Base-by-base conservation (phyloP, 345 rosid genomes). In the Eucalyptus pumila region DNA sequence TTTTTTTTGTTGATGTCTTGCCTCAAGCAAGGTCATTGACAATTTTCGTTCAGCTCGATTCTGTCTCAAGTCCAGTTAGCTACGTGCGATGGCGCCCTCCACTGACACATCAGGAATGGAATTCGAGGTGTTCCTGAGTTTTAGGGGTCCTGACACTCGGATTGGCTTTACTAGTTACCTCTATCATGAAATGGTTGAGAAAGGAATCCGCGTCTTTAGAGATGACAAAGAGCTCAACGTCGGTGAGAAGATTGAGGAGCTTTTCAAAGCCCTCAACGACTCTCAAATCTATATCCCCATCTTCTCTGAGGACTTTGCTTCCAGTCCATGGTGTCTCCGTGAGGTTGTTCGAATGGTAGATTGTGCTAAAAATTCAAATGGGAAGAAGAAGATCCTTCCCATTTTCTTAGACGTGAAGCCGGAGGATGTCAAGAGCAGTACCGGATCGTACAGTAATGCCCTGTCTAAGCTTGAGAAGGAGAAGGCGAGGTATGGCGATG, bases 161-260 rank as follows among this genome's bases (percentile, higher is more conserved):
- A 1, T 0, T 10, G 2, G 2, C 62, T 56, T 56, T 24, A 2
- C 62, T 2, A 56, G 30, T 10, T 24, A 1, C 30, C 30, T 56
- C 6, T 56, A 24, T 56, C 62, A 11, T 10, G 30, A 24, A 2
- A 56, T 56, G 30, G 14, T 10, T 1, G 62, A 56, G 30, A 56
- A 56, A 56, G 62, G 62, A 56, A 56, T 56, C 26, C 27, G 27
- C 3, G 27, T 56, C 11, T 56, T 56, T 56, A 56, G 1, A 21
- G 60, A 56, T 5, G 60, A 56, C 60, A 23, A 5, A 56, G 60
- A 56, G 60, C 60, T 56, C 6, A 5, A 23, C 2, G 60, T 56
- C 0, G 60, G 60, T 9, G 27, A 56, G 60, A 56, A 56, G 60
- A 56, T 56, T 23, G 27, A 56, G 11, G 3, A 56, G 60, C 6